phyloP scores from a whole-genome alignment of 345 rosid genomes.

The Anastatica hierochuntica region DNA sequence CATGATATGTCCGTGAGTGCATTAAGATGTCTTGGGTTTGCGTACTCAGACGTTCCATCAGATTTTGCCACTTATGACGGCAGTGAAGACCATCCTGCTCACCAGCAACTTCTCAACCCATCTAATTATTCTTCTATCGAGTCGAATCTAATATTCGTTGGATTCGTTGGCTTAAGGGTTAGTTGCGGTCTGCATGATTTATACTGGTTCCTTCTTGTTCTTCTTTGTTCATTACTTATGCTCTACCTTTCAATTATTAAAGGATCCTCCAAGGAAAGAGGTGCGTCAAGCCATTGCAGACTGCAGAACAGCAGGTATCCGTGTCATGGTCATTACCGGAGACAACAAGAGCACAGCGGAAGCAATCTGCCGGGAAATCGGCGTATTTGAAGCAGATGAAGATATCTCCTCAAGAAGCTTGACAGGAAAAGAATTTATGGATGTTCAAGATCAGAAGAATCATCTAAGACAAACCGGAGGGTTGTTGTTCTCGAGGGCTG shows the following conservation, averaged over 20 bases:
- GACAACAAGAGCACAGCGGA: constrained; percentile 94
- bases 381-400: constrained; percentile 66
- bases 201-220: neutral
- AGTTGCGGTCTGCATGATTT: constrained; percentile 8
- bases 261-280: constrained; percentile 98
- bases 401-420: constrained; percentile 55
- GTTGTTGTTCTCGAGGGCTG: constrained; percentile 88
- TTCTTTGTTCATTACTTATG: neutral
- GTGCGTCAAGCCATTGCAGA: constrained; percentile 91
- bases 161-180: constrained; percentile 85
- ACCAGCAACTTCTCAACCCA: constrained; percentile 67
- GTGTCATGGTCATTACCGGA: constrained; percentile 95
- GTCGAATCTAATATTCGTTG: constrained; percentile 64
- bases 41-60: constrained; percentile 45
- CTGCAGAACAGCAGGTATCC: constrained; percentile 93
- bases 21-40: constrained; percentile 85
- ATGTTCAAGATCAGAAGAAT: constrained; percentile 35
- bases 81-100: constrained; percentile 87
- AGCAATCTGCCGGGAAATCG: constrained; percentile 93
- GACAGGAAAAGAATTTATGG: constrained; percentile 54
- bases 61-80: constrained; percentile 70
- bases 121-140: constrained; percentile 69
- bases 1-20: constrained; percentile 65
- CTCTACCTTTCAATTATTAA: constrained; percentile 5
- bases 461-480: constrained; percentile 73